These are phyloP conservation scores for Cocos nucifera DNA, from an alignment of 176 grass and related monocot species.

Conservation along the genomic window DNA sequence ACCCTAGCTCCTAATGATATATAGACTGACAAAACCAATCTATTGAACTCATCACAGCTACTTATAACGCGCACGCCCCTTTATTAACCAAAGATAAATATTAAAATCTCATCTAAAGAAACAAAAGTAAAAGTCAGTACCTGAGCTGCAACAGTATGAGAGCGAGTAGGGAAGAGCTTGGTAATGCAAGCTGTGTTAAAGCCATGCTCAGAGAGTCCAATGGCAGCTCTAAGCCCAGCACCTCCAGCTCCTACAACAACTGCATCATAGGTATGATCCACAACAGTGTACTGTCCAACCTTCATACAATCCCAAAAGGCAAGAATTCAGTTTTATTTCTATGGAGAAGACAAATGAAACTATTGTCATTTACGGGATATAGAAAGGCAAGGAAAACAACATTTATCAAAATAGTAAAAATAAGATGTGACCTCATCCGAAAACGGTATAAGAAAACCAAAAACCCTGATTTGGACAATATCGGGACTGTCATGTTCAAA, in stretches of 20 bases:
- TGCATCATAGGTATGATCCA: conserved; percentile 92
- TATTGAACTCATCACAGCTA: too few relatives aligned
- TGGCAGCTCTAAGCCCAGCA: conserved; percentile 79
- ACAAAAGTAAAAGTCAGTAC: conserved; percentile 12
- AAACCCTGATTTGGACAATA: too few relatives aligned
- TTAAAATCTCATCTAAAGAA: too few relatives aligned
- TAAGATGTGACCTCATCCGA: neutral
- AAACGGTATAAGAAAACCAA: neutral
- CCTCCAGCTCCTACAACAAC: conserved; percentile 89
- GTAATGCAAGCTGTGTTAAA: conserved; percentile 97
- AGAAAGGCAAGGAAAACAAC: neutral
- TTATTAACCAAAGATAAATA: too few relatives aligned
- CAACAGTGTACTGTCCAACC: conserved; percentile 60
- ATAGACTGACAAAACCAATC: too few relatives aligned
- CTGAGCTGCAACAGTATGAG: conserved; percentile 91
- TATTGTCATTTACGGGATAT: neutral
- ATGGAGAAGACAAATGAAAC: neutral
- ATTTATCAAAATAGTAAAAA: neutral
- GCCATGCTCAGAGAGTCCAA: conserved; percentile 87
- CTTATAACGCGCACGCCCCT: too few relatives aligned
- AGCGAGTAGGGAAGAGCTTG: conserved; percentile 96
- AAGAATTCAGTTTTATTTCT: conserved; percentile 1
- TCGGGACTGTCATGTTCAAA: too few relatives aligned
- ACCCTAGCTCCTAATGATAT: too few relatives aligned
- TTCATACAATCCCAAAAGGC: conserved; percentile 11